phyloP scores from a whole-genome alignment of 768 basidiomycete species.

The Rhodotorula diobovata region DNA sequence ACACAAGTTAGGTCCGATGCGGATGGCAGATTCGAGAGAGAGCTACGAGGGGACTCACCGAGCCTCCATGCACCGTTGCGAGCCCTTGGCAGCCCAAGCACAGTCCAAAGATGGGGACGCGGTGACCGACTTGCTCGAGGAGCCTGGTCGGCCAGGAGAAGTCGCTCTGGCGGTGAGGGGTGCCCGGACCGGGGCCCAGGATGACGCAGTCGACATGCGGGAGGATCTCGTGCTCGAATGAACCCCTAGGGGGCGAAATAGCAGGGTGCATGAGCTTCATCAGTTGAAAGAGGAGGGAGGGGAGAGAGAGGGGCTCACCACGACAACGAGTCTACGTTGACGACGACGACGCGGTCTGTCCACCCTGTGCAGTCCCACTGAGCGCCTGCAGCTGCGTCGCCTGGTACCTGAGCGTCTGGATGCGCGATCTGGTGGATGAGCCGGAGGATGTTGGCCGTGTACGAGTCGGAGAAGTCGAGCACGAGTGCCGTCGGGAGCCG shows the following conservation, averaged over 20 bases:
- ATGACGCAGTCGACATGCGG: conserved; percentile 34
- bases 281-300: neutral
- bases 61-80: conserved; percentile 31
- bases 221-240: conserved; percentile 22
- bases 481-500: conserved; percentile 20
- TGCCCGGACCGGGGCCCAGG: conserved; percentile 36
- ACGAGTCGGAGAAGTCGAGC: conserved; percentile 37
- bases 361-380: conserved; percentile 34
- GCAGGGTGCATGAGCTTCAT: neutral
- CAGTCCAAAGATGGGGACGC: conserved; percentile 35
- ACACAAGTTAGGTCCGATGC: no score
- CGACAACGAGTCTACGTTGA: conserved; percentile 30
- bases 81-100: conserved; percentile 39
- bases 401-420: no score
- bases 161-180: conserved; percentile 27
- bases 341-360: conserved; percentile 24
- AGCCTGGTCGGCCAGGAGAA: conserved; percentile 33
- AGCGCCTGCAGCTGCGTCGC: no score
- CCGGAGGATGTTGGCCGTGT: conserved; percentile 35
- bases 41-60: neutral
- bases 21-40: no score
- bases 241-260: conserved; percentile 16
- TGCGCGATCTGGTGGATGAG: conserved; percentile 14
- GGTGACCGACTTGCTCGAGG: conserved; percentile 16
- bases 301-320: conserved; percentile 18